Base-by-base conservation (phyloP, 1,139 yeast species). In the Lodderomyces theae region DNA sequence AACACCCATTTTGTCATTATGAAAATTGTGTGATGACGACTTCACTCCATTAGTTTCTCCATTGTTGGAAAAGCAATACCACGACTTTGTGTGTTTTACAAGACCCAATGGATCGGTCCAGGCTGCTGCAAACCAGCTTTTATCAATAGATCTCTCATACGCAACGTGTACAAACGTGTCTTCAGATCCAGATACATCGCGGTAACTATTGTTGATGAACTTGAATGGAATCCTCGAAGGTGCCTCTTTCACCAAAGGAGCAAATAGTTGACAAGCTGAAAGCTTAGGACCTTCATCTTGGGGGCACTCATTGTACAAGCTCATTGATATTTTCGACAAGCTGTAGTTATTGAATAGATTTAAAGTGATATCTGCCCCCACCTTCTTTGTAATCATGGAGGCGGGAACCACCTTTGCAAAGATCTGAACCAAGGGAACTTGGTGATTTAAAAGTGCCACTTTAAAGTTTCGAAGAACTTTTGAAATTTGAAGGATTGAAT, bases 31-130 rank as follows among this genome's bases (percentile, higher is more conserved):
- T 3, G 18, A 4, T 3, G 28, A 21, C 13, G 18, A n/a, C 18
- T 28, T 52, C 22, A 53, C 59, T 7, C 51, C 49, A 10, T 48
- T 42, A 3, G 48, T 35, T 19, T 41, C 43, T 12, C 39, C 42
- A 17, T 31, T 24, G 3, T 34, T 24, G 13, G 18, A 21, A 5
- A 77, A 58, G 53, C 80, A 70, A 49, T 70, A 72, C 90, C 90
- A 84, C 1, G 90, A 77, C 50, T 81, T 84, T 1, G 82, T 75
- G 42, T 72, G 72, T 7, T 82, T 77, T 6, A 79, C 72, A 8
- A 69, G 69, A 0, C 96, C 96, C 53, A 76, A 73, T 39, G 92
- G 92, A 55, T 90, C 96, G 0, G 95, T 74, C 95, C 97, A 88
- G 0, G 95, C 84, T 0, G 88, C 95, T 21, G 83, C 79, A 37